A percentile compares a stretch with the other conserved stretches of the same genome.
phyloP scores from a whole-genome alignment of 2,329 filamentous ascomycete species.

The Aspergillus quadrilineatus region DNA sequence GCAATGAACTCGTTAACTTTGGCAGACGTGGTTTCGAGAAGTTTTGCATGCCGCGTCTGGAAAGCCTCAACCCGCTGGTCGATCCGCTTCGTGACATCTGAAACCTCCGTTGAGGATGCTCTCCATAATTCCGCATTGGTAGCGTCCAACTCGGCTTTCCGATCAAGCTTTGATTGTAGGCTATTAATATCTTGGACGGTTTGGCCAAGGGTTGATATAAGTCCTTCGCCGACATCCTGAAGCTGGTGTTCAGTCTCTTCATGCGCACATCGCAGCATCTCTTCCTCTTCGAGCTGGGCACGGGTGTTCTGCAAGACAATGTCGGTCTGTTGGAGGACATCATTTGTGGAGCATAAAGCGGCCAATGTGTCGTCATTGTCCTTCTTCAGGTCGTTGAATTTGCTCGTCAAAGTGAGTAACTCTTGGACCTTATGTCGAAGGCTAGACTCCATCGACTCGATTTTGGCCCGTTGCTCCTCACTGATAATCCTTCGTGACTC shows the following conservation, averaged over 20 bases:
- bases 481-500: conserved; percentile 88
- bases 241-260: conserved; percentile 79
- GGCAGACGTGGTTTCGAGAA: conserved; percentile 66
- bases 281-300: conserved; percentile 75
- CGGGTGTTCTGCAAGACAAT: conserved; percentile 75
- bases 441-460: conserved; percentile 87
- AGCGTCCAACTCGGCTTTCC: conserved; percentile 79
- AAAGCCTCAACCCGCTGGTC: conserved; percentile 74
- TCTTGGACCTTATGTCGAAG: conserved; percentile 93
- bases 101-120: conserved; percentile 71
- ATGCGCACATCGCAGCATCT: conserved; percentile 75
- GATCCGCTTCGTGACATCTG: conserved; percentile 72
- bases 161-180: conserved; percentile 79
- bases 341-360: conserved; percentile 75
- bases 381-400: conserved; percentile 83
- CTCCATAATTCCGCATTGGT: conserved; percentile 79
- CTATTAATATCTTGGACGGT: conserved; percentile 79
- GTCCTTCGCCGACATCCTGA: conserved; percentile 67
- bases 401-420: conserved; percentile 79
- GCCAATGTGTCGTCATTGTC: conserved; percentile 77
- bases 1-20: conserved; percentile 76
- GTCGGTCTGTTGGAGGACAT: conserved; percentile 83
- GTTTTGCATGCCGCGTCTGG: conserved; percentile 67
- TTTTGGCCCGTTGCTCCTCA: conserved; percentile 88
- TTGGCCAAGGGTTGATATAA: conserved; percentile 73